Evolutionary conservation across 2,329 filamentous ascomycete genomes (phyloP).

Genomic region (Trematosphaeria pertusa): DNA sequence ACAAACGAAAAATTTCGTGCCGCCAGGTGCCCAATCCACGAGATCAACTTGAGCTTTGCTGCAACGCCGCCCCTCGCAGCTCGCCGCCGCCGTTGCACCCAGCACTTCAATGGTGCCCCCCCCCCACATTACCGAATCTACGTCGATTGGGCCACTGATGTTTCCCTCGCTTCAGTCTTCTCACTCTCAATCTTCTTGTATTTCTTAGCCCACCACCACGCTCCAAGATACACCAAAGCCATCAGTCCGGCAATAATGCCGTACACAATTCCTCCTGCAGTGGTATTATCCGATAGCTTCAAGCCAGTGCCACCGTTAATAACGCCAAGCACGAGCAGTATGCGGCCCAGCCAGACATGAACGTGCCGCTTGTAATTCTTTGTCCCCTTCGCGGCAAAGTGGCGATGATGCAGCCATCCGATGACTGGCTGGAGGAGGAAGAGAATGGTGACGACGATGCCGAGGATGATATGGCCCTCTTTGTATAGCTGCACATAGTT

Average conservation of each 20-base stretch:
- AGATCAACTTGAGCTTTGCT: no score
- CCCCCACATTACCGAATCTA: no score
- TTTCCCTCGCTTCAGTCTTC: constrained; percentile 1
- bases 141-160: no score
- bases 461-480: constrained; percentile 48
- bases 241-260: constrained; percentile 16
- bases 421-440: constrained; percentile 61
- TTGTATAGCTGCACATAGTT: background rate
- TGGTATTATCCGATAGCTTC: constrained; percentile 48
- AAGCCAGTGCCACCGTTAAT: constrained; percentile 61
- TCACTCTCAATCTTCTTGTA: background rate
- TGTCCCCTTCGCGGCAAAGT: constrained; percentile 52
- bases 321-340: constrained; percentile 56
- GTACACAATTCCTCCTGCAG: constrained; percentile 12
- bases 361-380: constrained; percentile 52
- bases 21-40: no score
- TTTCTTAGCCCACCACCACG: constrained; percentile 4
- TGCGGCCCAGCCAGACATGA: constrained; percentile 60
- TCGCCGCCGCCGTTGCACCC: no score
- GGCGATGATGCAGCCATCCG: constrained; percentile 56
- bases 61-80: no score
- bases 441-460: constrained; percentile 52
- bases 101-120: no score
- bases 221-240: constrained; percentile 12
- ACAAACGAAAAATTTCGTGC: no score